A percentile compares a stretch with the other conserved stretches of the same genome.
Conservation (phyloP, 192 early-diverging fungal genomes). For the Entrophospora sp. region DNA sequence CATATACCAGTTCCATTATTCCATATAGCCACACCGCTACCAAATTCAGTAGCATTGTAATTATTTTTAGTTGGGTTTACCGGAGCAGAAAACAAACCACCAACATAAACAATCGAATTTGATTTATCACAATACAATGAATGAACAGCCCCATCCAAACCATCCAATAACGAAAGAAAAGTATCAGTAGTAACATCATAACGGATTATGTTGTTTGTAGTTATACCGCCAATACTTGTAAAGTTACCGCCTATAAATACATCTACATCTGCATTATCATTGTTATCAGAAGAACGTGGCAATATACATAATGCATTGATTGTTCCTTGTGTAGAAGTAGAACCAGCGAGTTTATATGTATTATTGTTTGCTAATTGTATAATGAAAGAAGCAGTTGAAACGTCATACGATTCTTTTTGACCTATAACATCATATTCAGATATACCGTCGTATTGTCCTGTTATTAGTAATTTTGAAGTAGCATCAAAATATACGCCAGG, state of each 20-base stretch:
- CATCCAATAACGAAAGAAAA: conserved; percentile 1
- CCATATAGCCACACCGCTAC: conserved; percentile 30
- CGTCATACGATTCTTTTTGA: background rate
- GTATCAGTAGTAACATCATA: background rate
- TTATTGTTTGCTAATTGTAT: background rate
- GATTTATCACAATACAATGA: conserved; percentile 26
- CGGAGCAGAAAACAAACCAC: conserved; percentile 28
- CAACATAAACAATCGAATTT: conserved; percentile 23
- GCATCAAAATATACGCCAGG: background rate
- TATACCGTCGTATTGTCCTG: conserved; percentile 18
- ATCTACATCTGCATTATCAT: conserved; percentile 1
- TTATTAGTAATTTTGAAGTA: background rate
- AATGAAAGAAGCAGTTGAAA: background rate
- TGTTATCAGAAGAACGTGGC: background rate
- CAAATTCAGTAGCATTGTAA: conserved; percentile 11
- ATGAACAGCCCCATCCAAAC: conserved; percentile 30
- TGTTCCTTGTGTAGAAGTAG: background rate
- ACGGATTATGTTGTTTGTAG: conserved; percentile 6
- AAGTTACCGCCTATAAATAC: conserved; percentile 20
- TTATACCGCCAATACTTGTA: background rate
- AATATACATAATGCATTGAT: conserved; percentile 14
- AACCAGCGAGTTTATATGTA: background rate
- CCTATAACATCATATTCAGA: background rate
- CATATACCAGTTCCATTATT: conserved; percentile 33
- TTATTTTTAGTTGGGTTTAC: conserved; percentile 6